A percentile compares a stretch with the other conserved stretches of the same genome.
Evolutionary conservation across 2,329 filamentous ascomycete species (phyloP).

Genomic region (Raffaelea ambrosiae): DNA sequence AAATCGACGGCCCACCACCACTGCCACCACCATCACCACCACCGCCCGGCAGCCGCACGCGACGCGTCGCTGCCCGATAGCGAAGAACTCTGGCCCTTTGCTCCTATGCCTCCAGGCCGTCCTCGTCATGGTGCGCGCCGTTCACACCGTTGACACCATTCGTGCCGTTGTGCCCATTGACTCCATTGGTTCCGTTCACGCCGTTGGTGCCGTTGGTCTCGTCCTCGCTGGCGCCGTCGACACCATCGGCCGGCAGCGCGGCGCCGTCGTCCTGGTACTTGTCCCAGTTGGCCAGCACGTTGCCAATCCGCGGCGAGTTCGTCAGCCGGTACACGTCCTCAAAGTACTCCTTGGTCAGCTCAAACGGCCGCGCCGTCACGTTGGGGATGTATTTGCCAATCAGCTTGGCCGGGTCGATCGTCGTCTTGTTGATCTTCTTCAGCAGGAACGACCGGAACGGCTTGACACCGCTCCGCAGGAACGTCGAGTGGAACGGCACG

Average conservation of each 20-base stretch:
- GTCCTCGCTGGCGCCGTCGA: conserved; percentile 8
- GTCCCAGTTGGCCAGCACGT: conserved; percentile 80
- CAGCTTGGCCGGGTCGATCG: conserved; percentile 92
- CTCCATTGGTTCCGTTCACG: conserved; percentile 2
- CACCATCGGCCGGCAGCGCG: conserved; percentile 16
- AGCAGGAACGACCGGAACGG: conserved; percentile 96
- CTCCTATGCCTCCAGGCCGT: too few species aligned
- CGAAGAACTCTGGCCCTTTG: too few species aligned
- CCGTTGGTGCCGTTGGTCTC: conserved; percentile 2
- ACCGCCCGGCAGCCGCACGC: too few species aligned
- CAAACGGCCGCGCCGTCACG: conserved; percentile 92
- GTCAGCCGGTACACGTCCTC: conserved; percentile 96
- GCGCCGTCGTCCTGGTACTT: conserved; percentile 52
- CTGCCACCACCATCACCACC: too few species aligned
- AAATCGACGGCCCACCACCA: too few species aligned
- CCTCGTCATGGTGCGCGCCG: too few species aligned
- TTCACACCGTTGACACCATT: too few species aligned
- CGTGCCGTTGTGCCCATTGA: background rate
- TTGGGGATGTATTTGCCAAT: conserved; percentile 99
- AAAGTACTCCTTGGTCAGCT: conserved; percentile 96
- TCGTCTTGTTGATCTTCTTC: conserved; percentile 99
- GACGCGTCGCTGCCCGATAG: too few species aligned
- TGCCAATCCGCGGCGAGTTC: conserved; percentile 69
- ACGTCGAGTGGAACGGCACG: conserved; percentile 98
- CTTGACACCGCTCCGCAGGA: conserved; percentile 95